Conservation (phyloP, 176 grass and related monocot genomes). For the Cenchrus americanus region DNA sequence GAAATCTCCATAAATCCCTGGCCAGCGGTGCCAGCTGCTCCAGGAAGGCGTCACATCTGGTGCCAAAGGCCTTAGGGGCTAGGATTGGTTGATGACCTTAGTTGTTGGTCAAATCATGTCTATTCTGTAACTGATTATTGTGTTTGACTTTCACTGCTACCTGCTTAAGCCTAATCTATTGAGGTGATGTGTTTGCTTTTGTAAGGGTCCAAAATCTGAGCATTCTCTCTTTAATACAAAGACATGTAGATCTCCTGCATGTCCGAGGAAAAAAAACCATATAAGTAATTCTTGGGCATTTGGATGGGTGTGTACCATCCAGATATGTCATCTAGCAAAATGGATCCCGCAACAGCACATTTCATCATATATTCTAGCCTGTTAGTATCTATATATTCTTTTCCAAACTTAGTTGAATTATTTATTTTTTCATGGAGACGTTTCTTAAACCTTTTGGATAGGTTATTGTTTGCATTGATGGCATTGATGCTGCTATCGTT, state of each 20-base stretch:
- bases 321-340: slow-evolving; percentile 6
- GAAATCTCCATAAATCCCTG: not conserved
- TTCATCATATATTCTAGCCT: not conserved
- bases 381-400: slow-evolving; percentile 24
- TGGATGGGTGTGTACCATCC: not conserved
- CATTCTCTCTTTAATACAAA: no score
- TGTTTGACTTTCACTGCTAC: no score
- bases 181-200: no score
- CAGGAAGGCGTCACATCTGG: not conserved
- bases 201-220: no score
- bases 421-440: not conserved
- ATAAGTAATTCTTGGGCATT: no score
- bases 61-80: not conserved
- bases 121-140: not conserved
- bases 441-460: not conserved
- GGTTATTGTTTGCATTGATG: slow-evolving; percentile 15
- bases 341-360: not conserved
- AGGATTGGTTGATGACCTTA: not conserved
- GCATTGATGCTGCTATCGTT: slow-evolving; percentile 21
- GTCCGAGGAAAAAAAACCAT: no score
- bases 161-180: no score
- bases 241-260: no score
- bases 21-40: no score
- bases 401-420: not conserved
- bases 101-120: not conserved